These are phyloP conservation scores for Aspergillus carbonarius DNA, from an alignment of 2,329 filamentous ascomycete species.

Conservation along the genomic window DNA sequence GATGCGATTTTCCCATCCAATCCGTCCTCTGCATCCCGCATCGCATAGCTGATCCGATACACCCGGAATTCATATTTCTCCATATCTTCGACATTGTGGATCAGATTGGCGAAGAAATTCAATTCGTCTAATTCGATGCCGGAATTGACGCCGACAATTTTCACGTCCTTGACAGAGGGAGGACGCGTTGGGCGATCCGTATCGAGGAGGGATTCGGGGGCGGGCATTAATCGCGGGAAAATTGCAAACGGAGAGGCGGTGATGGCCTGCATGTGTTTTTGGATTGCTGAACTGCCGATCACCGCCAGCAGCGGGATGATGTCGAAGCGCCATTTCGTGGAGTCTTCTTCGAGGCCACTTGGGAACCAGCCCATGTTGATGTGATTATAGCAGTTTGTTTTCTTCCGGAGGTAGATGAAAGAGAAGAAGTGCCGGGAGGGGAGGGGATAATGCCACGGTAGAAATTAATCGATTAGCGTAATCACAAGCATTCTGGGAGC, in stretches of 20 bases:
- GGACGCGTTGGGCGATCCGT: slow-evolving; percentile 56
- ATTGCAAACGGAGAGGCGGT: slow-evolving; percentile 59
- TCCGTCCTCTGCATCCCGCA: not conserved
- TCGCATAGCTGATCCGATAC: slow-evolving; percentile 5
- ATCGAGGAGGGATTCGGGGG: slow-evolving; percentile 60
- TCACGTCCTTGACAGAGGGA: slow-evolving; percentile 54
- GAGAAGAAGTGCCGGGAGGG: not conserved
- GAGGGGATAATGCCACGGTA: not conserved
- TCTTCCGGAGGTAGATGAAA: not conserved
- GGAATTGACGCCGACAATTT: slow-evolving; percentile 57
- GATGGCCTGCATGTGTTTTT: slow-evolving; percentile 58
- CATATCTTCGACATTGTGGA: slow-evolving; percentile 44
- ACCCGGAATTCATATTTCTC: slow-evolving; percentile 8
- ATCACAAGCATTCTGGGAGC: not conserved
- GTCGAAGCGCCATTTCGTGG: slow-evolving; percentile 53
- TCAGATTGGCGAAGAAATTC: slow-evolving; percentile 62
- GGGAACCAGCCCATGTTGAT: slow-evolving; percentile 11
- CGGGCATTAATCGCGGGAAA: slow-evolving; percentile 60
- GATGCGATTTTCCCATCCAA: not conserved
- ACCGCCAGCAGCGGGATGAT: slow-evolving; percentile 63
- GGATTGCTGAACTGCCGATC: slow-evolving; percentile 60
- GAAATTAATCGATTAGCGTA: no score
- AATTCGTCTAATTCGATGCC: slow-evolving; percentile 56
- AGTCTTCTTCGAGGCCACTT: not conserved
- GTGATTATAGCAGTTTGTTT: not conserved